Base-by-base conservation (phyloP, 768 basidiomycete species). In the Suillus luteus region DNA sequence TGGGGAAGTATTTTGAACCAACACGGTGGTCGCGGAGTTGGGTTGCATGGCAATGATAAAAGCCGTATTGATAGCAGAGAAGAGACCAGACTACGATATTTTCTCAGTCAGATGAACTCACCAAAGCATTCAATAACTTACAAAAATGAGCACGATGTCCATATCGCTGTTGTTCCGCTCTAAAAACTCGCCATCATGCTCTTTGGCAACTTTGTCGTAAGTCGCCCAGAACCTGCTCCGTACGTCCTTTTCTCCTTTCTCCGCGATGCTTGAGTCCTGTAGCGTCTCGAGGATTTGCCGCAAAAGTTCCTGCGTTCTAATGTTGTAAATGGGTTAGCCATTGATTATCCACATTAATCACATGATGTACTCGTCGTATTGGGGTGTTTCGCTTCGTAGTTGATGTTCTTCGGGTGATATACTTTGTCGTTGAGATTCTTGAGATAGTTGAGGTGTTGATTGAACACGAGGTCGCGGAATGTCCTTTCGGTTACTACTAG, bases 131-230 rank as follows among this genome's bases (percentile, higher is more conserved):
- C 1, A n/a, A 33, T n/a, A 33, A 58, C 71, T 49, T 60, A 72
- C 71, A 58, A 72, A 72, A 62, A 72, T 64, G 9, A 72, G 59
- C 14, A 70, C 59, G 33, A 68, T 66, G 59, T 71, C 67, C 51
- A 71, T 64, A 37, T 66, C 65, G 31, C 65, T 63, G 22, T 64
- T 66, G 59, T 63, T 67, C 27, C 65, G 62, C 5, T 72, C 66
- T 6, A 69, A 27, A 12, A 69, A 64, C n/a, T 70, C 65, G 31
- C 43, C 57, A 62, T 72, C 66, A 24, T 68, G 66, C 41, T 65
- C 63, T 24, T 62, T 59, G 14, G 69, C 60, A 52, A 67, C 66
- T 33, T 35, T 38, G 19, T 38, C 55, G 59, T 69, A 70, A n/a
- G 51, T 59, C 10, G 55, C 68, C 65, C 68, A 69, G 38, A 70